Evolutionary conservation across 2,329 filamentous ascomycete genomes (phyloP).

Genomic region (Sporothrix globosa): DNA sequence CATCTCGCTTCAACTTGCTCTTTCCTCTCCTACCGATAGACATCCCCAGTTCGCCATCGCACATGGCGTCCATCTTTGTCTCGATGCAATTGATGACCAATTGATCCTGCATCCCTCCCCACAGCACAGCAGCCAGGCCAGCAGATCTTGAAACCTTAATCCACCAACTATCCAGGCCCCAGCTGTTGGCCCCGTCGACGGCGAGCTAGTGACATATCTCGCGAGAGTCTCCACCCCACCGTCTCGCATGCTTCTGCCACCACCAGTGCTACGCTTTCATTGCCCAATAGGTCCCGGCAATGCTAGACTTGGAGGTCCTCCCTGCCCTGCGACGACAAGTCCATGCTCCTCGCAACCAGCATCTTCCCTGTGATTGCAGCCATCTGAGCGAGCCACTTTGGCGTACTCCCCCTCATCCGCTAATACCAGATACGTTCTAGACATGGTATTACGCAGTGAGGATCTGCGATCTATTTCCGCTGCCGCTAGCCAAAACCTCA

Average conservation of each 20-base stretch:
- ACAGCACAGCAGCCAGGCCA: not conserved
- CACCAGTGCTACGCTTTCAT: slow-evolving; percentile 17
- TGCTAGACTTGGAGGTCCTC: slow-evolving; percentile 19
- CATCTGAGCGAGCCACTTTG: not conserved
- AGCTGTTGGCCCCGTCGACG: not conserved
- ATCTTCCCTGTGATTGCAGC: not conserved
- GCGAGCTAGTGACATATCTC: slow-evolving; percentile 1
- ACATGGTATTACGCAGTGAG: not conserved
- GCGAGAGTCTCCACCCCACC: slow-evolving; percentile 7
- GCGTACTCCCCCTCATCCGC: not conserved
- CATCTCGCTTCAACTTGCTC: slow-evolving; percentile 3
- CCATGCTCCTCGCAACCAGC: slow-evolving; percentile 6
- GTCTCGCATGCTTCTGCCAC: slow-evolving; percentile 3
- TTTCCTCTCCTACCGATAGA: not conserved
- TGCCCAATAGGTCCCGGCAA: slow-evolving; percentile 15
- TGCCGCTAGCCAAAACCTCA: not conserved
- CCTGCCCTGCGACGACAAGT: not conserved
- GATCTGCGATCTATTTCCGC: not conserved
- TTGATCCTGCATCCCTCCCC: not conserved
- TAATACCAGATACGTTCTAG: not conserved
- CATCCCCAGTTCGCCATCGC: not conserved
- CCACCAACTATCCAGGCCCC: not conserved
- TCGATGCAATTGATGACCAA: not conserved
- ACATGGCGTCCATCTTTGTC: not conserved
- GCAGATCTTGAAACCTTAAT: not conserved